Evolutionary conservation across 257 asterid species (phyloP), one percentile per base, ranked within the genome.

Genomic region (Scutellaria minor): DNA sequence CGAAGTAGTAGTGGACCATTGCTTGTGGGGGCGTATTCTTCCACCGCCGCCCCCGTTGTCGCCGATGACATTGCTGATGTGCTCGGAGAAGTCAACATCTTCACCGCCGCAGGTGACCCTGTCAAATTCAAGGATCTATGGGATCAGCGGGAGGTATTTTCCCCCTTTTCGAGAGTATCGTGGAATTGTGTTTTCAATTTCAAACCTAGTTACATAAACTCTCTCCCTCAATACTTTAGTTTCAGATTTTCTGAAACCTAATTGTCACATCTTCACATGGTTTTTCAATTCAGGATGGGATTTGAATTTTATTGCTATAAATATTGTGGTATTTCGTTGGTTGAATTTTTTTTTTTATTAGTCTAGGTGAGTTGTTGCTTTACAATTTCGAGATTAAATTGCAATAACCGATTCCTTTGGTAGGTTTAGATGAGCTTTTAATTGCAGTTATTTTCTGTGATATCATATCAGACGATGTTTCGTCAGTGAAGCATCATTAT

Each of bases 121-220:
- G 93, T 93, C 79, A 83, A 81, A 69, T 93, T 93, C 73, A 77
- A 84, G 75, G 81, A 86, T 47, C 92, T 93, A 7, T 90, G 91
- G 97, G 96, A 93, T 83, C 95, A 89, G 81, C 80, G 82, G 37
- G 88, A 89, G 90, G 98, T 92, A 40, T 40, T 61, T 61, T 27
- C 0, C 12, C 62, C 37, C 9, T 0, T 52, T 18, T 18, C 18
- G 18, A 18, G 18, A 18, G 18, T 18, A 18, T 18, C 18, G 18
- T 18, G 18, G 18, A 18, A 18, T 18, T 18, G 18, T 18, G 18
- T 18, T 18, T 18, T 18, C 18, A 18, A 18, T 18, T 18, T 18
- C 18, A 18, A 18, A 18, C 18, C 18, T 18, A 18, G 18, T 18
- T 18, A 18, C 18, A 18, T 18, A 18, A 18, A 18, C 18, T 18